These are phyloP conservation scores for Mucor plumbeus DNA, from an alignment of 371 early-diverging fungal species.

Conservation along the genomic window DNA sequence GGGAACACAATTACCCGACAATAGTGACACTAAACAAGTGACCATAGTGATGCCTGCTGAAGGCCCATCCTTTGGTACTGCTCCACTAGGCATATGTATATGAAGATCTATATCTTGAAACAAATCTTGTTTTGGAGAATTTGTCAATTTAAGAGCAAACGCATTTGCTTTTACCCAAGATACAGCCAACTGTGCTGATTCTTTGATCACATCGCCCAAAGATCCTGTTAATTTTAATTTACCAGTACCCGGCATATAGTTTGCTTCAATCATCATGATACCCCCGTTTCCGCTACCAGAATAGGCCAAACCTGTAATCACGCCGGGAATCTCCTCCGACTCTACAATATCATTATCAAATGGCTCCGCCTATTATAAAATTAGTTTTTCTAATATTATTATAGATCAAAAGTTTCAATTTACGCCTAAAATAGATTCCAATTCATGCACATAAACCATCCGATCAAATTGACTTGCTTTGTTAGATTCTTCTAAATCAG, in stretches of 20 bases:
- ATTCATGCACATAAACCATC: constrained; percentile 29
- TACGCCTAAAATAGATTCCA: constrained; percentile 47
- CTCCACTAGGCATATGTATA: constrained; percentile 86
- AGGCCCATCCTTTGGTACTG: constrained; percentile 88
- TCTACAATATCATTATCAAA: constrained; percentile 69
- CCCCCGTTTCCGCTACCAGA: constrained; percentile 80
- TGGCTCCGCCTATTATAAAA: background rate
- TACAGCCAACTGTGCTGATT: constrained; percentile 81
- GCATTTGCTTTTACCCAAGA: constrained; percentile 84
- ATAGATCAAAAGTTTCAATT: background rate
- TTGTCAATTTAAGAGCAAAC: constrained; percentile 59
- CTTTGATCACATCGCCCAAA: constrained; percentile 87
- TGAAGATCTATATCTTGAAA: constrained; percentile 73
- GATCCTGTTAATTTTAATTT: constrained; percentile 76
- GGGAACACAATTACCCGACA: constrained; percentile 62
- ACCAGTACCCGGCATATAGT: constrained; percentile 78
- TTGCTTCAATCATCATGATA: constrained; percentile 80
- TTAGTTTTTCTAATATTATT: too few relatives aligned
- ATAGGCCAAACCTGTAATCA: constrained; percentile 86
- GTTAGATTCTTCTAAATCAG: constrained; percentile 43
- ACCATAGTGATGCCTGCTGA: constrained; percentile 75
- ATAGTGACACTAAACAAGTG: constrained; percentile 76
- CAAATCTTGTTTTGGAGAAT: constrained; percentile 40
- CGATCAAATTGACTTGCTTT: constrained; percentile 13
- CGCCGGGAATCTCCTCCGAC: constrained; percentile 69